Percentiles rank a stretch among this genome's conserved stretches.
phyloP scores from a whole-genome alignment of 371 early-diverging fungal genomes.

The Umbelopsis sp. region DNA sequence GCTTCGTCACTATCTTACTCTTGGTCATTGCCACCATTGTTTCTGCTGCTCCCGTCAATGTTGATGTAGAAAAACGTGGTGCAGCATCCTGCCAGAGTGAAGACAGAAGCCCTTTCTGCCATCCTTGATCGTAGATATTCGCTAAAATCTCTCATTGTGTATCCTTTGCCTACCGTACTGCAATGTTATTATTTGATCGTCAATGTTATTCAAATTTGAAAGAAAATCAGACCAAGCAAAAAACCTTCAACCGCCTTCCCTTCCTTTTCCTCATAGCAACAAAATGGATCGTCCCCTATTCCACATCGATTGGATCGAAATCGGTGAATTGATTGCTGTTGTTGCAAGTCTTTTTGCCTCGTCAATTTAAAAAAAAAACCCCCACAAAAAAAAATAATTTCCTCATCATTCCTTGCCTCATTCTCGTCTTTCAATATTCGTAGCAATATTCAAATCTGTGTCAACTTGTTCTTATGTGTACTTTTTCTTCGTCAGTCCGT shows the following conservation, averaged over 20 bases:
- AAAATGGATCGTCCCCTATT: too few species aligned
- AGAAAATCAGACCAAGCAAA: neutral
- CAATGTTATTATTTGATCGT: constrained; percentile 1
- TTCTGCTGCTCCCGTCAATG: neutral
- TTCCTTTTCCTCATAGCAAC: too few species aligned
- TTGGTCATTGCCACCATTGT: neutral
- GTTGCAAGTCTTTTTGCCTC: neutral
- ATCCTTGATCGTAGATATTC: neutral
- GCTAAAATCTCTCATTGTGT: too few species aligned
- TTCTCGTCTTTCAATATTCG: neutral
- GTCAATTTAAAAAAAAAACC: too few species aligned
- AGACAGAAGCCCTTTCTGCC: constrained; percentile 10
- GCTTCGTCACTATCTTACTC: neutral
- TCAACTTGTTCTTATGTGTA: neutral
- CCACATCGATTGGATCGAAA: neutral
- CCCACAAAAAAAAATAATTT: too few species aligned
- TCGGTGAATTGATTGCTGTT: neutral
- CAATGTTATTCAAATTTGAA: neutral
- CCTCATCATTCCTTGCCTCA: too few species aligned
- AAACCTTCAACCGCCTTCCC: too few species aligned
- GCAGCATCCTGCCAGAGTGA: constrained; percentile 5
- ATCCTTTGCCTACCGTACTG: neutral
- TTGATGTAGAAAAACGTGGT: constrained; percentile 4
- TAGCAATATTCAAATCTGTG: neutral
- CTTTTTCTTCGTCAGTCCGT: neutral